Conservation (phyloP, 768 basidiomycete genomes). For the Leccinum boreale region DNA sequence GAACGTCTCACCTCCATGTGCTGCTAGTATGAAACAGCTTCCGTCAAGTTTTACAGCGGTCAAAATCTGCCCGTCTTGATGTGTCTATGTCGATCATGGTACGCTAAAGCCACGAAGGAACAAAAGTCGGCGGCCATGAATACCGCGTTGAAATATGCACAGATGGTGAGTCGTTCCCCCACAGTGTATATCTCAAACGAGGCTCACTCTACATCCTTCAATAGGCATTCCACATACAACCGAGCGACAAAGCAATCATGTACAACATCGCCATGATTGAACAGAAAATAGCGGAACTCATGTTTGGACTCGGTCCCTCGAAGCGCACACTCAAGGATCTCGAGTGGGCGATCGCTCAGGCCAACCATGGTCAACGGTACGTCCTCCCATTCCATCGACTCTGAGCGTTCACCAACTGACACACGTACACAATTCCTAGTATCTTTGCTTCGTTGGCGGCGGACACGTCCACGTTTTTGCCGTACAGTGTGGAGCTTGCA, state of each 20-base stretch:
- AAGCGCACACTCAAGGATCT: conserved; percentile 84
- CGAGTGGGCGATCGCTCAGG: conserved; percentile 72
- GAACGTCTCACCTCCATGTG: neutral
- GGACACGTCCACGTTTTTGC: conserved; percentile 64
- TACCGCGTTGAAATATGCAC: conserved; percentile 79
- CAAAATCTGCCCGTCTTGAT: conserved; percentile 75
- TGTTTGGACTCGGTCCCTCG: conserved; percentile 66
- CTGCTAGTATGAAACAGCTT: conserved; percentile 87
- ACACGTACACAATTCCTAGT: conserved; percentile 36
- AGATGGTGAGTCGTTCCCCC: conserved; percentile 48
- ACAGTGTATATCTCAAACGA: neutral
- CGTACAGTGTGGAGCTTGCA: conserved; percentile 84
- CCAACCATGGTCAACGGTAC: conserved; percentile 83
- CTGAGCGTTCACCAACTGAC: neutral
- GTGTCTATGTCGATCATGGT: conserved; percentile 91
- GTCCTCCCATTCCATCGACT: conserved; percentile 16
- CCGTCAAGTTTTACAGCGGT: conserved; percentile 68
- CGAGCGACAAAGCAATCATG: conserved; percentile 82
- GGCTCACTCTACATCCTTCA: neutral
- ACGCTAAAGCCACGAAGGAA: conserved; percentile 89
- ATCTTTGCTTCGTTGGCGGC: conserved; percentile 81
- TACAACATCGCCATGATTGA: conserved; percentile 99
- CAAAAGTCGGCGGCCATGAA: conserved; percentile 79
- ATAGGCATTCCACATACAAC: conserved; percentile 82
- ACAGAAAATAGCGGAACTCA: conserved; percentile 91